Base-by-base conservation (phyloP, 2,329 filamentous ascomycete species). In the Diaporthe velutina region DNA sequence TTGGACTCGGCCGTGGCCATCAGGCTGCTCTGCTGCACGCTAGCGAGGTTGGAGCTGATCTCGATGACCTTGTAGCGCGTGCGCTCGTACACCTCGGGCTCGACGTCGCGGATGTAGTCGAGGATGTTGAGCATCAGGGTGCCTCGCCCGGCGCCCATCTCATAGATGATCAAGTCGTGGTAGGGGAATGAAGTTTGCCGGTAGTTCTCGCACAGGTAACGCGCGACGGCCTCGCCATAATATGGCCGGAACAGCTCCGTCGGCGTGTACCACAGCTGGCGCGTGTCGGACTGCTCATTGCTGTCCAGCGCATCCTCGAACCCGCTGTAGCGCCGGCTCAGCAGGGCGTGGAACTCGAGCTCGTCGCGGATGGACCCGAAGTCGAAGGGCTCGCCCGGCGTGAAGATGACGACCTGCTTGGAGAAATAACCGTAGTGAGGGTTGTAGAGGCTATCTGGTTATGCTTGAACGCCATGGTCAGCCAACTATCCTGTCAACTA, bases 51-150 rank as follows among this genome's bases (percentile, higher is more conserved):
- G 5, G 92, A 88, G 13, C 95, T 98, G 81, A 99, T 98, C 85
- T 99, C 97, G 79, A 99, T 98, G 83, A 99, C 94, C 83, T 94
- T 95, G 89, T 93, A 99, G 81, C 95, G 94, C 7, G 97, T 99
- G 74, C 97, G 92, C 79, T 94, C 93, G 84, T 99, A 99, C 42
- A 99, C 96, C 77, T 96, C 94, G 0, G 96, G 95, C 80, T 98
- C 94, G 58, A 93, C 89, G 78, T 94, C 93, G 77, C 96, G 94
- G 83, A 99, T 98, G 84, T 97, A 98, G 87, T 99, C 96, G 76
- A 99, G 90, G 74, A 99, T 96, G 84, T 99, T 99, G 82, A 97
- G 89, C 97, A 99, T 99, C 82, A 99, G 90, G 0, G 97, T 99
- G 77, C 97, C 97, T 80, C 98, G 96, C 79, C 97, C 97, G 52